phyloP scores from a whole-genome alignment of 169 alveolate species.

The Cyclospora cayetanensis region DNA sequence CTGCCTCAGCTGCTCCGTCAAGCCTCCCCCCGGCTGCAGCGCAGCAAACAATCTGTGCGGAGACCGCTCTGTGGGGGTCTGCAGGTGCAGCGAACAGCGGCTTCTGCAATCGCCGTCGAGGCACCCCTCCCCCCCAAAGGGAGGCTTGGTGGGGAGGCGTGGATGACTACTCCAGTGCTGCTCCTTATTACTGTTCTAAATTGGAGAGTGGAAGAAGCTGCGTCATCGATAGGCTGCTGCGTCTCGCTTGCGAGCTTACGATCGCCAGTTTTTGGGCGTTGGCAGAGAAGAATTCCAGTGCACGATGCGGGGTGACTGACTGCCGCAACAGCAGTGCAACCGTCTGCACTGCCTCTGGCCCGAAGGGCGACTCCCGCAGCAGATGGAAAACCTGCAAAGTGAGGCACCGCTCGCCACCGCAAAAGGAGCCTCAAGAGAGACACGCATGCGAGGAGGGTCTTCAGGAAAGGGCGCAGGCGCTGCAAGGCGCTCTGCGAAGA shows the following conservation, averaged over 20 bases:
- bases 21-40: not conserved
- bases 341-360: not conserved
- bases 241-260: conserved; percentile 18
- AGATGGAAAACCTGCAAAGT: not conserved
- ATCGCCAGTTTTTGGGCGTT: not conserved
- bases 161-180: no score
- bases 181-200: no score
- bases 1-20: not conserved
- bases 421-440: no score
- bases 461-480: no score
- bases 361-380: not conserved
- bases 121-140: no score
- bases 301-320: not conserved
- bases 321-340: not conserved
- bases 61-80: not conserved
- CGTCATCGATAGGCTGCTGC: no score
- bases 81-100: not conserved
- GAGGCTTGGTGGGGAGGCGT: no score
- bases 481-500: no score
- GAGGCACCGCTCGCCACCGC: no score
- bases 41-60: not conserved
- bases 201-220: no score
- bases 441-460: no score
- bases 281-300: not conserved
- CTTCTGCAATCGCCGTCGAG: no score